These are phyloP conservation scores for Pythium sukuiense DNA, from an alignment of 352 stramenopile species.

Conservation along the genomic window DNA sequence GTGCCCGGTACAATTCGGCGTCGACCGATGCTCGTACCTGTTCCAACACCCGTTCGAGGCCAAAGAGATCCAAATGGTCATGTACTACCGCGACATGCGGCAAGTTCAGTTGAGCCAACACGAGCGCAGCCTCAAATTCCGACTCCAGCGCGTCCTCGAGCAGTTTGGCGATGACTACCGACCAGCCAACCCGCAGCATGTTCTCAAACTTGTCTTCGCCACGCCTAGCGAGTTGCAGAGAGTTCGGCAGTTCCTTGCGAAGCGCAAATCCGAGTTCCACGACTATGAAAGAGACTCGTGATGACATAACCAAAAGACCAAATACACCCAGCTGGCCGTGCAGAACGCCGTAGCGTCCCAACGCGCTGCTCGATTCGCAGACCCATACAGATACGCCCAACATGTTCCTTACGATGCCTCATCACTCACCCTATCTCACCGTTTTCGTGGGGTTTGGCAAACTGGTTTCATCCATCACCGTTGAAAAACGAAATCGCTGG, in stretches of 20 bases:
- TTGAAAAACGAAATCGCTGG: background rate
- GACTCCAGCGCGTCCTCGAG: constrained; percentile 38
- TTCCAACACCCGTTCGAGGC: constrained; percentile 73
- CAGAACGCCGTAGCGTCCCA: constrained; percentile 2
- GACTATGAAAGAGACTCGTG: constrained; percentile 9
- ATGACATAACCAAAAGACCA: background rate
- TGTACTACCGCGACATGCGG: constrained; percentile 75
- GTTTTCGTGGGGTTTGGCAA: background rate
- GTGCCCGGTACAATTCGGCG: constrained; percentile 50
- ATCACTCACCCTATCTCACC: constrained; percentile 17
- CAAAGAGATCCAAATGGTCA: constrained; percentile 72
- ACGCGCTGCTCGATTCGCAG: background rate
- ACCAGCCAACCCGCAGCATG: constrained; percentile 57
- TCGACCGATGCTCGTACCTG: constrained; percentile 59
- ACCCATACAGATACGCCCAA: constrained; percentile 10
- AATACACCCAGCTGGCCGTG: background rate
- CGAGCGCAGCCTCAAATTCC: constrained; percentile 53
- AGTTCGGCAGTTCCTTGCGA: constrained; percentile 44
- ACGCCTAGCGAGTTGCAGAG: constrained; percentile 40
- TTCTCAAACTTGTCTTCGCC: constrained; percentile 53
- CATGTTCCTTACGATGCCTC: constrained; percentile 23
- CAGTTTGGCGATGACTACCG: constrained; percentile 71
- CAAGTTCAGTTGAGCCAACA: constrained; percentile 39
- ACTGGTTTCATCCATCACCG: background rate
- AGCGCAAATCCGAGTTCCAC: constrained; percentile 6